These are phyloP conservation scores for Darksidea phi DNA, from an alignment of 495 filamentous ascomycete species.

Conservation along the genomic window DNA sequence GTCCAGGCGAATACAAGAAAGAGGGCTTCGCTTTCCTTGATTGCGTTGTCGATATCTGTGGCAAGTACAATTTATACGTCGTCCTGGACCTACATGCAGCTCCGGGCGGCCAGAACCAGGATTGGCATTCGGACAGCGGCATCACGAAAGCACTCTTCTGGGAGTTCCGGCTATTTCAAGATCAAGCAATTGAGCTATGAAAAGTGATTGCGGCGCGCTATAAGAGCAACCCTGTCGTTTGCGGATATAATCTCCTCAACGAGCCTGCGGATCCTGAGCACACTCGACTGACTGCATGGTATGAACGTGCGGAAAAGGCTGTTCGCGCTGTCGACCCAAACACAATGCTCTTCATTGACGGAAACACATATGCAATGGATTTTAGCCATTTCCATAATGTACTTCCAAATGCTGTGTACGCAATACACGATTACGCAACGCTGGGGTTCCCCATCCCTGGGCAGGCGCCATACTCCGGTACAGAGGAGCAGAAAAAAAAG, in stretches of 20 bases:
- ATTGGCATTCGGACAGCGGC: constrained; percentile 63
- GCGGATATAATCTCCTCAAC: constrained; percentile 67
- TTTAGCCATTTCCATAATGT: constrained; percentile 46
- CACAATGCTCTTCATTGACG: constrained; percentile 64
- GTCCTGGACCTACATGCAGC: constrained; percentile 64
- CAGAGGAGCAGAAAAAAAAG: constrained; percentile 50
- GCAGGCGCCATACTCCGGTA: constrained; percentile 48
- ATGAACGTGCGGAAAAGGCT: constrained; percentile 56
- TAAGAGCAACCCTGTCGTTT: constrained; percentile 55
- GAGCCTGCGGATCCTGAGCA: constrained; percentile 62
- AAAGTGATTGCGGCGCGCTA: constrained; percentile 58
- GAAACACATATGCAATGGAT: constrained; percentile 65
- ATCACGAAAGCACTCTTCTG: constrained; percentile 60
- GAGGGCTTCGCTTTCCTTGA: constrained; percentile 33
- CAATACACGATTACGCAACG: constrained; percentile 59
- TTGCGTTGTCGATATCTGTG: constrained; percentile 59
- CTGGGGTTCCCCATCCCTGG: constrained; percentile 13
- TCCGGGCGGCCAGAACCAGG: constrained; percentile 64
- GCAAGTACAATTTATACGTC: constrained; percentile 57
- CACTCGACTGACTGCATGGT: constrained; percentile 55
- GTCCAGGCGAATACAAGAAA: constrained; percentile 57
- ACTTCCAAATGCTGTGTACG: constrained; percentile 60
- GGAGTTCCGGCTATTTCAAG: constrained; percentile 63
- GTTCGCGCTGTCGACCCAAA: constrained; percentile 60
- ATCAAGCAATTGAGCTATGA: constrained; percentile 61